A percentile compares a stretch with the other conserved stretches of the same genome.
These are phyloP conservation scores for Sporothrix curviconia DNA, from an alignment of 2,329 filamentous ascomycete species.

Conservation along the genomic window DNA sequence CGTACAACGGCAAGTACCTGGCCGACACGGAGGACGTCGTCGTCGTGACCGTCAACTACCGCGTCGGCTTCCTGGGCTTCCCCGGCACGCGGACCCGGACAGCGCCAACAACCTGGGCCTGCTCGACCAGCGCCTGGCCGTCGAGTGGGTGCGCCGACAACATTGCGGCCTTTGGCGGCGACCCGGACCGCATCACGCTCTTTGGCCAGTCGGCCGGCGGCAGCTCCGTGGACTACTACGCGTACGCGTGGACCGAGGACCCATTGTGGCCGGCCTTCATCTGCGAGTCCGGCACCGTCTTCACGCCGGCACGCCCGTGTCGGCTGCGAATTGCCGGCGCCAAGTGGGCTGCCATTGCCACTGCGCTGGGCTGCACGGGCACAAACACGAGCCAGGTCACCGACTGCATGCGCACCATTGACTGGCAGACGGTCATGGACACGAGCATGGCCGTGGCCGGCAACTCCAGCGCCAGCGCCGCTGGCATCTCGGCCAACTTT, in stretches of 20 bases:
- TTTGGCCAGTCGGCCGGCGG: conserved; percentile 41
- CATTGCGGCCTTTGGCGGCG: conserved; percentile 38
- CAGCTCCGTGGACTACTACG: conserved; percentile 36
- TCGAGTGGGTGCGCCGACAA: conserved; percentile 46
- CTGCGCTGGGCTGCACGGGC: conserved; percentile 32
- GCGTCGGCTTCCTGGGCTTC: conserved; percentile 37
- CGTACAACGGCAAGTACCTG: conserved; percentile 38
- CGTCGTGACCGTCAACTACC: conserved; percentile 42
- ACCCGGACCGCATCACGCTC: conserved; percentile 36
- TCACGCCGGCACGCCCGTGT: conserved; percentile 31
- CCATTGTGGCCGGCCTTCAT: conserved; percentile 44
- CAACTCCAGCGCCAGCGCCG: conserved; percentile 28
- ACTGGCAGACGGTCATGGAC: conserved; percentile 31
- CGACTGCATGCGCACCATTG: conserved; percentile 32
- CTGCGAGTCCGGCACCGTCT: conserved; percentile 38
- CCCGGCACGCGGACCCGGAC: conserved; percentile 28
- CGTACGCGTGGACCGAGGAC: conserved; percentile 43
- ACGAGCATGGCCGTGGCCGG: conserved; percentile 31
- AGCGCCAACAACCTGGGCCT: conserved; percentile 37
- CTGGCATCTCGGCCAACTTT: conserved; percentile 33
- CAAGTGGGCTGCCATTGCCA: conserved; percentile 38
- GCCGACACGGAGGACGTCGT: conserved; percentile 38
- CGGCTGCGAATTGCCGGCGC: conserved; percentile 30
- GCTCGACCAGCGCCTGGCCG: conserved; percentile 42
- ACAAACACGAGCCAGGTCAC: conserved; percentile 25